These are phyloP conservation scores for Schizopora paradoxa DNA, from an alignment of 1,284 basidiomycete species.

Conservation along the genomic window DNA sequence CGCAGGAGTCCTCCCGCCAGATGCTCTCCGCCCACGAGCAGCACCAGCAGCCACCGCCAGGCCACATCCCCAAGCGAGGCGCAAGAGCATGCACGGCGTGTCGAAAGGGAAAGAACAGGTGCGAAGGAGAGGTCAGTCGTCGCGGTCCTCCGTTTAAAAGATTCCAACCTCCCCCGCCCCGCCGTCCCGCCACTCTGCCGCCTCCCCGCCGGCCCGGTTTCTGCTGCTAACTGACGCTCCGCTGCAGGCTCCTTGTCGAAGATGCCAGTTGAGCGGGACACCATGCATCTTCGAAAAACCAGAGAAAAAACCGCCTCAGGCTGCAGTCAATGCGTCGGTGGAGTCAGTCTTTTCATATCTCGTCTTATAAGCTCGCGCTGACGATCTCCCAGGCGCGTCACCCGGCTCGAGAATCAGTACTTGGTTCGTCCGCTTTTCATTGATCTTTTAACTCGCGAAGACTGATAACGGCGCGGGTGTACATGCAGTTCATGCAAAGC, in stretches of 20 bases:
- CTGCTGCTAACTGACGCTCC: slow-evolving; percentile 26
- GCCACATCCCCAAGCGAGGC: slow-evolving; percentile 74
- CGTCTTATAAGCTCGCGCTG: slow-evolving; percentile 18
- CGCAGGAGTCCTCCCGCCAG: slow-evolving; percentile 20
- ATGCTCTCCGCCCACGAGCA: slow-evolving; percentile 17
- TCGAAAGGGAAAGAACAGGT: slow-evolving; percentile 88
- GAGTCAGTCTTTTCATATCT: slow-evolving; percentile 43
- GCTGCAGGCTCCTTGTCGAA: slow-evolving; percentile 76
- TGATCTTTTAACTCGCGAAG: slow-evolving; percentile 5
- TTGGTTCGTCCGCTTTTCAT: slow-evolving; percentile 42
- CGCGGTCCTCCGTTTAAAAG: slow-evolving; percentile 26
- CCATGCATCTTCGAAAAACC: slow-evolving; percentile 91
- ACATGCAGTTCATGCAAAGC: slow-evolving; percentile 71
- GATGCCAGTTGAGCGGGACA: slow-evolving; percentile 80
- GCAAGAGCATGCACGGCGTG: slow-evolving; percentile 77
- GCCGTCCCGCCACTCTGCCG: slow-evolving; percentile 39
- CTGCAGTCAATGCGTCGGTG: slow-evolving; percentile 56
- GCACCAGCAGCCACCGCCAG: slow-evolving; percentile 23
- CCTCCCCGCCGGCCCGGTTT: slow-evolving; percentile 58
- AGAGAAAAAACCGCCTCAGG: slow-evolving; percentile 70
- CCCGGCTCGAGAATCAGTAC: slow-evolving; percentile 79
- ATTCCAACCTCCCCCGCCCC: slow-evolving; percentile 22
- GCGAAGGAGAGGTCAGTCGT: slow-evolving; percentile 76
- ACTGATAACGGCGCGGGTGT: slow-evolving; percentile 12
- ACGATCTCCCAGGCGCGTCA: slow-evolving; percentile 53